Percentiles rank a stretch among this genome's conserved stretches.
Evolutionary conservation across 495 filamentous ascomycete species (phyloP).

Genomic region (Hypoxylon fuscum): DNA sequence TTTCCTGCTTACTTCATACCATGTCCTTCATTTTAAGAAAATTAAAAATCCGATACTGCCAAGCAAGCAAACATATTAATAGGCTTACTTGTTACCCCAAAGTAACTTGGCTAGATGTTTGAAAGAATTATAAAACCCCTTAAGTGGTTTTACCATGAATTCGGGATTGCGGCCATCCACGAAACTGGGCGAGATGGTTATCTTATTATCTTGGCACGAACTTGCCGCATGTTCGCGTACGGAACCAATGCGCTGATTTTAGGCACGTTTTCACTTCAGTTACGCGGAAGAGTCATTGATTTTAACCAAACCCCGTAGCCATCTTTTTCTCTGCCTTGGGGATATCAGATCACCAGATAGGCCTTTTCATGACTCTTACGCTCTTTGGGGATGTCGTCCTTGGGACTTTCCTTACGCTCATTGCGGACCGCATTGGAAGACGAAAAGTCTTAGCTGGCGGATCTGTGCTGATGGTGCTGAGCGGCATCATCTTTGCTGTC

Average conservation of each 20-base stretch:
- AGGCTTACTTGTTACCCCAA: background rate
- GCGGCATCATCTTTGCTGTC: constrained; percentile 74
- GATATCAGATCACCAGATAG: constrained; percentile 75
- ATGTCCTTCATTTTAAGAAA: background rate
- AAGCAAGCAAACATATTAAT: background rate
- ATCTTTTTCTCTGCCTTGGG: constrained; percentile 69
- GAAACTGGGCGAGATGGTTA: constrained; percentile 68
- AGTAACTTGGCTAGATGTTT: constrained; percentile 15
- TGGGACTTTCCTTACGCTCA: constrained; percentile 76
- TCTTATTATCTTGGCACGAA: constrained; percentile 76
- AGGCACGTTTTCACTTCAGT: constrained; percentile 59
- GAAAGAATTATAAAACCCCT: constrained; percentile 23
- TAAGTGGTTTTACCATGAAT: constrained; percentile 51
- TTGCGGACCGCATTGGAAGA: constrained; percentile 78
- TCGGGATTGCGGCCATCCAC: constrained; percentile 61
- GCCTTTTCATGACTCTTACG: constrained; percentile 89
- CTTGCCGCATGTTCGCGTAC: constrained; percentile 83
- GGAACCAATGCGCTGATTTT: constrained; percentile 79
- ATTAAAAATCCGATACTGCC: constrained; percentile 4
- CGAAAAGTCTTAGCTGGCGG: constrained; percentile 74
- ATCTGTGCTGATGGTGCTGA: constrained; percentile 71
- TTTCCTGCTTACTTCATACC: background rate
- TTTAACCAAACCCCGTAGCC: constrained; percentile 20
- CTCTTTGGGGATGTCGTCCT: constrained; percentile 81
- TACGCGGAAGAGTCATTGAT: background rate